A percentile compares a stretch with the other conserved stretches of the same genome.
phyloP scores from a whole-genome alignment of 140 eudicot species.

The Senecio squalidus region DNA sequence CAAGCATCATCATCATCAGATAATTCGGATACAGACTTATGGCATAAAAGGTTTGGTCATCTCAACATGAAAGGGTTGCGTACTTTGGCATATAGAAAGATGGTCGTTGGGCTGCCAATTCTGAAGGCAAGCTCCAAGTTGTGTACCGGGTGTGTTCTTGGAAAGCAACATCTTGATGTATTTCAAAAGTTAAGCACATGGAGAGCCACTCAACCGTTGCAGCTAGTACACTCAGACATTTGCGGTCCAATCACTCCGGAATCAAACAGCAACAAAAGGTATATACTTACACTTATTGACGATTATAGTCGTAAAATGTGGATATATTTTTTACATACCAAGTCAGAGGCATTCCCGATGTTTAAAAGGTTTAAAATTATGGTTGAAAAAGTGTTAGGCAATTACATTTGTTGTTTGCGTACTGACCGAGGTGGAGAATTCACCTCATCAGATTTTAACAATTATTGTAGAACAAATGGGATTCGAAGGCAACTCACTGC shows the following conservation, averaged over 20 bases:
- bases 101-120: background rate
- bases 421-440: background rate
- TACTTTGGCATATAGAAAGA: background rate
- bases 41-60: background rate
- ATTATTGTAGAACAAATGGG: too few relatives aligned
- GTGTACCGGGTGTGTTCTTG: background rate
- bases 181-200: background rate
- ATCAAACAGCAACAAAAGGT: background rate
- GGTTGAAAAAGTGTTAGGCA: background rate
- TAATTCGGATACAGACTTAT: background rate
- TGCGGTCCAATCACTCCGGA: too few relatives aligned
- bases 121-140: background rate
- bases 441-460: too few relatives aligned
- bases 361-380: background rate
- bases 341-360: background rate
- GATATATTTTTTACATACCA: background rate
- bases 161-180: background rate
- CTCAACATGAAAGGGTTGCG: background rate
- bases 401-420: background rate
- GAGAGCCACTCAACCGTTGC: background rate
- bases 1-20: too few relatives aligned
- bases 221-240: background rate
- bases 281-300: background rate
- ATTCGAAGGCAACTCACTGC: too few relatives aligned
- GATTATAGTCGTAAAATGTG: background rate